Base-by-base conservation (phyloP, 305 asterid species). In the Fraxinus velutina region DNA sequence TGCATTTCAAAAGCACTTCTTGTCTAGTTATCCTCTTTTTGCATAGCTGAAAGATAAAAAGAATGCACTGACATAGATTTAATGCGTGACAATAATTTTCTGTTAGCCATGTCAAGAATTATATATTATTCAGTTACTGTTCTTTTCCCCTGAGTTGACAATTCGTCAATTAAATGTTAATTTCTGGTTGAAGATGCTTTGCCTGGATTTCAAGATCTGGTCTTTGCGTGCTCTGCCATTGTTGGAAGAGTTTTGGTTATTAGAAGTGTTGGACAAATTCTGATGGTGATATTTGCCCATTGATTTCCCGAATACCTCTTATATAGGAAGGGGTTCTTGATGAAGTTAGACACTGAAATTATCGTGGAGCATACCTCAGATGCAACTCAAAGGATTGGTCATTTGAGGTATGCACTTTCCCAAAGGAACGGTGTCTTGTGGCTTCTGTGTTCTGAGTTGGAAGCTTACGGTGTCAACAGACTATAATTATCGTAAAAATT, bases 171-270 rank as follows among this genome's bases (percentile, higher is more conserved):
- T 17, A 55, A 55, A 55, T 55, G 66, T 55, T 17, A 55, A 19
- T 17, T 55, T 55, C 29, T 55, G 66, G 66, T 55, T 55, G 66
- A 55, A 55, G 66, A 17, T 55, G 75, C 75, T 71, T 71, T 32
- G 75, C 24, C 44, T 71, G 75, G 75, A 71, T 71, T 32, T 30
- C 75, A 71, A 71, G 75, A 33, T 71, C 5, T 71, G 75, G 75
- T 71, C 24, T 71, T 71, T 32, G 44, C 75, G 2, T 15, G 75
- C 44, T 71, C 27, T 71, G 37, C 36, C 75, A 70, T 71, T 71
- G 75, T 71, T 71, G 75, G 75, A 71, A 71, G 75, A 71, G 75
- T 29, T 33, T 15, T 71, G 75, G 75, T 71, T 15, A 32, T 71
- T 71, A 13, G 10, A 17, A 55, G 75, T 71, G 44, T 32, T 71